Conservation (phyloP, 1,139 yeast genomes). For the Debaryomyces udenii region DNA sequence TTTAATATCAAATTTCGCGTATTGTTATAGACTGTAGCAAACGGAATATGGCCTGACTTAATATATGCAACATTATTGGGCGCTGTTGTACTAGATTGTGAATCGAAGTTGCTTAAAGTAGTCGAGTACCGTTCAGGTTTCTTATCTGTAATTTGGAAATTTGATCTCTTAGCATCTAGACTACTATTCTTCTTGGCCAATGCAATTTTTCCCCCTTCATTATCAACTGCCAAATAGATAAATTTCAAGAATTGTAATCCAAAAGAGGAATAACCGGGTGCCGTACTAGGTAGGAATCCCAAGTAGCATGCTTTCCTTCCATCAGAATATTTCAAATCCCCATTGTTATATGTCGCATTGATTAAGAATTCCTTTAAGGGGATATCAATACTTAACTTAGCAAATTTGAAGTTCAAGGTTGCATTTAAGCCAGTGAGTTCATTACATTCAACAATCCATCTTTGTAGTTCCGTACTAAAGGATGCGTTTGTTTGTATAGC, state of each 20-base stretch:
- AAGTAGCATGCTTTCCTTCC: conserved; percentile 67
- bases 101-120: conserved; percentile 1
- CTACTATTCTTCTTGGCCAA: conserved; percentile 33
- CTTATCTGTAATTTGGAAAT: conserved; percentile 3
- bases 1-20: conserved; percentile 23
- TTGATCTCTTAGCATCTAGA: conserved; percentile 13
- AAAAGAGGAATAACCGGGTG: conserved; percentile 56
- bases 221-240: conserved; percentile 68
- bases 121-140: conserved; percentile 5
- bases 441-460: conserved; percentile 75
- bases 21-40: conserved; percentile 31
- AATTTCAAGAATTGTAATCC: conserved; percentile 65
- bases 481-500: conserved; percentile 78
- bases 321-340: conserved; percentile 47
- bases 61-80: conserved; percentile 29
- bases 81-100: background rate
- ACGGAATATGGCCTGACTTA: conserved; percentile 39
- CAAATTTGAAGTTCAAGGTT: conserved; percentile 56
- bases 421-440: conserved; percentile 46
- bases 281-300: conserved; percentile 53
- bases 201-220: conserved; percentile 60
- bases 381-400: conserved; percentile 52
- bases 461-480: conserved; percentile 49
- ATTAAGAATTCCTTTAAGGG: conserved; percentile 56
- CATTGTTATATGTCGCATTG: conserved; percentile 36